These are phyloP conservation scores for Waltiozyma solani DNA, from an alignment of 1,139 yeast species.

Conservation along the genomic window DNA sequence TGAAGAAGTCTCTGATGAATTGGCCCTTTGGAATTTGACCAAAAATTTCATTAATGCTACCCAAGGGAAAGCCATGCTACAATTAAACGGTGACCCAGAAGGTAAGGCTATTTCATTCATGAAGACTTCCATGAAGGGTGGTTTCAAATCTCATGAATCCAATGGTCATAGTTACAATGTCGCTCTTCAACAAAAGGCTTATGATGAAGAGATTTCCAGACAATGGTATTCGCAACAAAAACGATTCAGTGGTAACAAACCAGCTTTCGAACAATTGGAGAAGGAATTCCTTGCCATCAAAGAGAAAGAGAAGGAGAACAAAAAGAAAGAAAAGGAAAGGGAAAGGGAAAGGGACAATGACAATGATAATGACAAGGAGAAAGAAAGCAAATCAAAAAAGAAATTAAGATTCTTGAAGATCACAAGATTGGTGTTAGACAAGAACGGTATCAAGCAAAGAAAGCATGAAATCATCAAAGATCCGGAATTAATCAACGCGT, in stretches of 20 bases:
- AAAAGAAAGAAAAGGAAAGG: constrained; percentile 10
- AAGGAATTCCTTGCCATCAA: constrained; percentile 19
- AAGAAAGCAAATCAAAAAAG: constrained; percentile 11
- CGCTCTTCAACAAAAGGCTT: constrained; percentile 84
- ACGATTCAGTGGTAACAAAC: constrained; percentile 39
- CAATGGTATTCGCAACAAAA: constrained; percentile 87
- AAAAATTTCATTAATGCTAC: constrained; percentile 88
- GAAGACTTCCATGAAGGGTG: constrained; percentile 91
- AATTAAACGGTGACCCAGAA: constrained; percentile 91
- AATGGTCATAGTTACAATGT: constrained; percentile 66
- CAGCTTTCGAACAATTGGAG: constrained; percentile 29
- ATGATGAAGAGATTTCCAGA: constrained; percentile 81
- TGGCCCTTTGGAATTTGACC: constrained; percentile 91
- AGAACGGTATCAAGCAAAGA: constrained; percentile 80
- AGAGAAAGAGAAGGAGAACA: constrained; percentile 15
- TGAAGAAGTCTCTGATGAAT: constrained; percentile 64
- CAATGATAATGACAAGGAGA: constrained; percentile 1
- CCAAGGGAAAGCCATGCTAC: constrained; percentile 95
- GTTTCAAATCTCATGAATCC: constrained; percentile 58
- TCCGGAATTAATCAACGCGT: constrained; percentile 81
- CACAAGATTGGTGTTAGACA: constrained; percentile 72
- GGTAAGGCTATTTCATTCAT: constrained; percentile 88
- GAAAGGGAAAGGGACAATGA: constrained; percentile 21
- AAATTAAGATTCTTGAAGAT: constrained; percentile 49
- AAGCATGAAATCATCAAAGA: constrained; percentile 71